Conservation (phyloP, 768 basidiomycete genomes). For the Russula virescens region DNA sequence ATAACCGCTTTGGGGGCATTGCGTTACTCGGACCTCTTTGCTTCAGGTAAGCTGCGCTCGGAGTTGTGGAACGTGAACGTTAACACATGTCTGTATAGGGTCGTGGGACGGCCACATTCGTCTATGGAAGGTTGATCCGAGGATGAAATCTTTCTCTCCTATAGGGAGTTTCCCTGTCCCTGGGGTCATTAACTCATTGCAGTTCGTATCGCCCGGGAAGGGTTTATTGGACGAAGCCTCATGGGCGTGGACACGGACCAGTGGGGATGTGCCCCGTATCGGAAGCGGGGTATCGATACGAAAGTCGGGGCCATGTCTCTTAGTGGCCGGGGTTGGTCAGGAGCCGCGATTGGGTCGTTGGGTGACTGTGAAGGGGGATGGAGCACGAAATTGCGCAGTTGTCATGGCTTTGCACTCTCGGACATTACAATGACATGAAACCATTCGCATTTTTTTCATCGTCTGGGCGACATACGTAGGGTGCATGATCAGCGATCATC, state of each 20-base stretch:
- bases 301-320: conserved; percentile 34
- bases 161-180: conserved; percentile 57
- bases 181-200: conserved; percentile 88
- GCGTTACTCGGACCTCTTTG: conserved; percentile 87
- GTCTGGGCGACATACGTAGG: not conserved
- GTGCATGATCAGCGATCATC: too few relatives aligned
- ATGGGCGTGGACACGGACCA: conserved; percentile 31
- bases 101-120: conserved; percentile 91
- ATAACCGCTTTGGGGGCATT: conserved; percentile 79
- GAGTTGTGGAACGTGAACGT: not conserved
- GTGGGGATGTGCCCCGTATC: conserved; percentile 32
- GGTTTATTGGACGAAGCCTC: conserved; percentile 40
- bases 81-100: conserved; percentile 41
- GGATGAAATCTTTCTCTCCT: conserved; percentile 69
- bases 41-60: conserved; percentile 56
- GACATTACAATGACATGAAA: conserved; percentile 21
- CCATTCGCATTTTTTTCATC: too few relatives aligned
- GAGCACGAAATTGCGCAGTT: conserved; percentile 65
- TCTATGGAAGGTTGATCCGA: conserved; percentile 84
- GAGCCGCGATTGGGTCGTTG: conserved; percentile 90
- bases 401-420: conserved; percentile 53
- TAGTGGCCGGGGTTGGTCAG: conserved; percentile 79
- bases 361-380: conserved; percentile 66
- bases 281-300: conserved; percentile 16
- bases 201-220: conserved; percentile 55